Base-by-base conservation (phyloP, 2,329 filamentous ascomycete genomes). In the Hymenoscyphus linearis region DNA sequence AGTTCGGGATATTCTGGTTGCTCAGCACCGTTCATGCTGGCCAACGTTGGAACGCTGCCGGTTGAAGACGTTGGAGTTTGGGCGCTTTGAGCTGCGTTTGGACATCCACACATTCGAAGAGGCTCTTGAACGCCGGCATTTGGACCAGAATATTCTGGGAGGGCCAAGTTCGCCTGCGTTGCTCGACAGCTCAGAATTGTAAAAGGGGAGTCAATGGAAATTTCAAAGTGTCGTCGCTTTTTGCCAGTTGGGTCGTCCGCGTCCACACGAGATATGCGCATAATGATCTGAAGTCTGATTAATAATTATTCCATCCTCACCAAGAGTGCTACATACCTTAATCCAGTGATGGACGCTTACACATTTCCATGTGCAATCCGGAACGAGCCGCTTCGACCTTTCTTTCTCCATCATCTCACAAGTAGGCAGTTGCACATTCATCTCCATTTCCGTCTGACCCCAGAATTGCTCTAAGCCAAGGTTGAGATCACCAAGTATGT, bases 261-360 rank as follows among this genome's bases (percentile, higher is more conserved):
- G 68, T 90, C 87, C 10, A 83, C 78, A 70, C 85, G 86, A n/a
- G 87, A 90, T 37, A 90, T 79, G 35, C 88, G 85, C 80, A 91
- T 85, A 57, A 90, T 85, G 69, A 91, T 88, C 86, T 89, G 66
- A 35, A 22, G 54, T 27, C n/a, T 26, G 7, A 22, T 57, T 57
- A 57, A 37, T 12, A 50, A 12, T 47, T 25, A n/a, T 22, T 22
- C 3, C 12, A 18, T 47, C 40, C 22, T 22, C 40, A 47, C 22
- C 40, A 22, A 47, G 40, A 12, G 9, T 47, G 18, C 63, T 55
- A 68, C 76, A 62, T 78, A 86, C 86, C 81, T 90, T 91, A 69
- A 90, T 90, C 87, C 87, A 91, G 69, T 91, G 88, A 70, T 90
- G 85, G 59, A 90, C 86, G 70, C 88, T 85, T 22, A 89, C 89